Percentiles rank a stretch among this genome's conserved stretches.
These are phyloP conservation scores for Lepidium sativum DNA, from an alignment of 345 rosid genomes.

Conservation along the genomic window DNA sequence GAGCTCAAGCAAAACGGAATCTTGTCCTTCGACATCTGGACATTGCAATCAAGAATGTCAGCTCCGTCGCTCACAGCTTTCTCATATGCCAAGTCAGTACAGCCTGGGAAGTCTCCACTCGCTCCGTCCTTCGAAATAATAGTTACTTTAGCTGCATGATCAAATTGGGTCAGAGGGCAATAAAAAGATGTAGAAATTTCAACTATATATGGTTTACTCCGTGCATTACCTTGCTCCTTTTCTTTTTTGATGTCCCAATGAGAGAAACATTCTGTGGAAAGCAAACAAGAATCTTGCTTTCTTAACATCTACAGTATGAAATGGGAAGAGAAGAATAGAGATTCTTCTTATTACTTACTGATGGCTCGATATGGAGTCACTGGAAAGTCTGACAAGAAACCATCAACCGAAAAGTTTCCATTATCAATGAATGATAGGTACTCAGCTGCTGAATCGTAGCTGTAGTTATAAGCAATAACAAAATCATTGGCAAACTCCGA, in stretches of 20 bases:
- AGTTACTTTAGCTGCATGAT: conserved; percentile 20
- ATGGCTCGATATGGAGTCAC: conserved; percentile 53
- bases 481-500: conserved; percentile 60
- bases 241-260: conserved; percentile 4
- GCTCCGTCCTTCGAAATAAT: conserved; percentile 32
- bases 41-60: conserved; percentile 35
- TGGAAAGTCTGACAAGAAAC: conserved; percentile 72
- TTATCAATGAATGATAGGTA: conserved; percentile 48
- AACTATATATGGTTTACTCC: not conserved
- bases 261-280: conserved; percentile 26
- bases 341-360: conserved; percentile 28
- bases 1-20: conserved; percentile 39
- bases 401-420: conserved; percentile 73
- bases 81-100: conserved; percentile 33
- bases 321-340: not conserved
- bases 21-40: conserved; percentile 32
- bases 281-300: conserved; percentile 6
- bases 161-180: not conserved
- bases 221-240: conserved; percentile 14
- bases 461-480: conserved; percentile 49
- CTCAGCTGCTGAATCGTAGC: conserved; percentile 59
- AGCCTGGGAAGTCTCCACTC: conserved; percentile 20
- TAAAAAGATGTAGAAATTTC: not conserved
- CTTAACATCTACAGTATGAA: not conserved
- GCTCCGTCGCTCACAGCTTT: conserved; percentile 27